phyloP scores from a whole-genome alignment of 805 yeast species.

The Diddensiella transvaalensis region DNA sequence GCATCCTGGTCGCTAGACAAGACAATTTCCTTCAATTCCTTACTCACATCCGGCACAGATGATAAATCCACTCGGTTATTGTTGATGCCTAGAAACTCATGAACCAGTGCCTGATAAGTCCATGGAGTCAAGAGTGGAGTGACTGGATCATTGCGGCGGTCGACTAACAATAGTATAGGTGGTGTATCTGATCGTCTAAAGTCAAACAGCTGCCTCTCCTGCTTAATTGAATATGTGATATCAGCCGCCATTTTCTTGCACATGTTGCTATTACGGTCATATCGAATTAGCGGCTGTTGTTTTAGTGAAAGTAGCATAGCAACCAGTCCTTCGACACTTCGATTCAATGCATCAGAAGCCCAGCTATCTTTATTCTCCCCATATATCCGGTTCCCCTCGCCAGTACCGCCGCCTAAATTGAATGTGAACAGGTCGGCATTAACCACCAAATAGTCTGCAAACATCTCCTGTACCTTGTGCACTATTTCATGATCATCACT shows the following conservation, averaged over 20 bases:
- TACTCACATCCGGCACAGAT: conserved; percentile 49
- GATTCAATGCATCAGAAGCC: conserved; percentile 44
- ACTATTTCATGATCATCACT: conserved; percentile 84
- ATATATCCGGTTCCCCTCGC: conserved; percentile 31
- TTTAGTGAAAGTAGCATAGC: conserved; percentile 70
- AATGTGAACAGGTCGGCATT: conserved; percentile 70
- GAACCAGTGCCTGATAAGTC: conserved; percentile 98
- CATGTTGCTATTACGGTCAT: conserved; percentile 64
- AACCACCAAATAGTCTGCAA: conserved; percentile 75
- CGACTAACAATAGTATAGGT: conserved; percentile 72
- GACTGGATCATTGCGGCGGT: conserved; percentile 84
- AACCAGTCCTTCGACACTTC: conserved; percentile 42
- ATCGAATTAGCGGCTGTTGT: conserved; percentile 73
- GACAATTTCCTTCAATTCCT: conserved; percentile 62
- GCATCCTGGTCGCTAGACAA: conserved; percentile 66
- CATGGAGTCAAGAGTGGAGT: conserved; percentile 93
- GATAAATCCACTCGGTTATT: conserved; percentile 76
- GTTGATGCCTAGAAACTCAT: conserved; percentile 78
- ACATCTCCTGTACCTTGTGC: conserved; percentile 71
- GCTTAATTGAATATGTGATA: conserved; percentile 36
- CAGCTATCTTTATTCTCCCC: conserved; percentile 39
- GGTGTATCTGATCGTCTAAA: conserved; percentile 60
- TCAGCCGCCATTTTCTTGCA: conserved; percentile 69
- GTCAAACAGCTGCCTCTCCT: conserved; percentile 57
- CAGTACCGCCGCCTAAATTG: conserved; percentile 30